A percentile compares a stretch with the other conserved stretches of the same genome.
Conservation (phyloP, 1,284 basidiomycete genomes). For the Mycosarcoma mackinlayi region DNA sequence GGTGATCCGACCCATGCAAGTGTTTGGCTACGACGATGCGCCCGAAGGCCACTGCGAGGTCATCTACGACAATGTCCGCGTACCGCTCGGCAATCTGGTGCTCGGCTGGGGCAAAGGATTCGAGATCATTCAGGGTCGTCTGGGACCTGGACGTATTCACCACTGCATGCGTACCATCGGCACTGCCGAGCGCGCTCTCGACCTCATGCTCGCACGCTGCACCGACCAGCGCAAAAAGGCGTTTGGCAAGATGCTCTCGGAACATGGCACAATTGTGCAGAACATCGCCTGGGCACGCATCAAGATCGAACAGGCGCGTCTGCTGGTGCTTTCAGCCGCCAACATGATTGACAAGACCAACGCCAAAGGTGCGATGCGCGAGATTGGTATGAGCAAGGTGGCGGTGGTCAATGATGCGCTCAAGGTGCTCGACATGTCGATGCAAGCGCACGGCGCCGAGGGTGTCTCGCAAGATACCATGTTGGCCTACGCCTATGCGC, state of each 20-base stretch:
- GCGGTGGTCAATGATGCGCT: slow-evolving; percentile 86
- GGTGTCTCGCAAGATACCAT: slow-evolving; percentile 90
- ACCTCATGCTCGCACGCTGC: slow-evolving; percentile 88
- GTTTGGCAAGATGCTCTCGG: slow-evolving; percentile 88
- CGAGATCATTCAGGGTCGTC: slow-evolving; percentile 96
- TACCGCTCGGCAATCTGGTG: slow-evolving; percentile 84
- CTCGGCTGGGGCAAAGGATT: slow-evolving; percentile 94
- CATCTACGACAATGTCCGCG: slow-evolving; percentile 90
- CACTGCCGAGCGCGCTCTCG: slow-evolving; percentile 83
- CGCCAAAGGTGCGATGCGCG: slow-evolving; percentile 94
- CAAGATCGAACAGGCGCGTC: slow-evolving; percentile 86
- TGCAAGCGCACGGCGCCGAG: slow-evolving; percentile 90
- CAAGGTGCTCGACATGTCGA: slow-evolving; percentile 88
- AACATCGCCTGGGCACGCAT: slow-evolving; percentile 92
- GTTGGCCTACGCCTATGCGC: slow-evolving; percentile 82
- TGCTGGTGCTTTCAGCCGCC: slow-evolving; percentile 93
- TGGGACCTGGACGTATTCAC: slow-evolving; percentile 95
- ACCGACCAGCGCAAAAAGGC: slow-evolving; percentile 90
- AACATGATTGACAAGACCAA: slow-evolving; percentile 89
- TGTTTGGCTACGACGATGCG: slow-evolving; percentile 70
- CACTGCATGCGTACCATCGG: slow-evolving; percentile 95
- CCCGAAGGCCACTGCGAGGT: slow-evolving; percentile 88
- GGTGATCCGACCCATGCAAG: slow-evolving; percentile 87
- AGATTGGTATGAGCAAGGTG: slow-evolving; percentile 96
- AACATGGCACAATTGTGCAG: slow-evolving; percentile 92